These are phyloP conservation scores for Botrytis sinoallii DNA, from an alignment of 2,329 filamentous ascomycete species.

Conservation along the genomic window DNA sequence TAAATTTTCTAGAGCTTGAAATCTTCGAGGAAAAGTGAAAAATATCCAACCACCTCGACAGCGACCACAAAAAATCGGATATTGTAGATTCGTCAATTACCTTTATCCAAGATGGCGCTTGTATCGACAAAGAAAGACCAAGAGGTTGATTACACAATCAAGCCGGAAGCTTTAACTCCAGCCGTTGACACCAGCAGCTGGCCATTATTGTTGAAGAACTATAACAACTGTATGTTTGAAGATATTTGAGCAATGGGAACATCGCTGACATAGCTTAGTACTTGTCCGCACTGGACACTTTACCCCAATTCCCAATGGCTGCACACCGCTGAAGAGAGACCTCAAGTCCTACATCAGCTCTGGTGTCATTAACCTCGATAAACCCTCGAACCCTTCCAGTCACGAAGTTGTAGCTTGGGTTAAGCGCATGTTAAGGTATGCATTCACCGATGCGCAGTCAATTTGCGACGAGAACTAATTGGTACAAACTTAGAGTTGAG, in stretches of 20 bases:
- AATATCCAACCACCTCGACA: conserved; percentile 12
- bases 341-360: conserved; percentile 96
- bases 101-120: conserved; percentile 43
- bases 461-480: conserved; percentile 17
- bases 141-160: conserved; percentile 80
- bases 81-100: conserved; percentile 19
- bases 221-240: conserved; percentile 72
- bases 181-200: conserved; percentile 82
- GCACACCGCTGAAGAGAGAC: conserved; percentile 86
- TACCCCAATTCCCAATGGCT: conserved; percentile 92
- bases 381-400: conserved; percentile 94
- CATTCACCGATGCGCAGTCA: conserved; percentile 18
- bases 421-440: conserved; percentile 89
- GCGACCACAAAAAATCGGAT: conserved; percentile 13
- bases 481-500: conserved; percentile 61
- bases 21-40: conserved; percentile 18
- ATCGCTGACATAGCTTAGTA: conserved; percentile 51
- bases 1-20: conserved; percentile 22
- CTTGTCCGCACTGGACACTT: conserved; percentile 93
- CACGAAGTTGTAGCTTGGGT: conserved; percentile 99
- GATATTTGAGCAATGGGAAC: conserved; percentile 17
- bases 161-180: conserved; percentile 80
- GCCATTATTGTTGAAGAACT: conserved; percentile 95
- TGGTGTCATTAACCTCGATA: conserved; percentile 97
- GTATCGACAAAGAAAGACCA: conserved; percentile 43